phyloP scores from a whole-genome alignment of 768 basidiomycete genomes.

The Thelephora aurantiotincta region DNA sequence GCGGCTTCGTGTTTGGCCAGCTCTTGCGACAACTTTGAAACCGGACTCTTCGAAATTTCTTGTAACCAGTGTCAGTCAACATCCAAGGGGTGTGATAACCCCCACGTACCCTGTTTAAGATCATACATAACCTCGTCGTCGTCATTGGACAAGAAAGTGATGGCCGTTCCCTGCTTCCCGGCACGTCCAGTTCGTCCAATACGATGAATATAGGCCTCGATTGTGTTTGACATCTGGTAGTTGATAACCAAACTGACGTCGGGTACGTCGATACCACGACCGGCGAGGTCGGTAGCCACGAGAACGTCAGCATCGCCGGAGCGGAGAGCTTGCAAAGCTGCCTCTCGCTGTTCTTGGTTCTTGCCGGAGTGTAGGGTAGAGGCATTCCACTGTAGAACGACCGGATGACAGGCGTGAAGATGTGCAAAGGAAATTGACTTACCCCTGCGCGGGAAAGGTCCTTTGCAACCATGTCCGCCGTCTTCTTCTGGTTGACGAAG shows the following conservation, averaged over 20 bases:
- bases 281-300: conserved; percentile 95
- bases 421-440: conserved; percentile 2
- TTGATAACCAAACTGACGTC: conserved; percentile 95
- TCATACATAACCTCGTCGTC: conserved; percentile 99
- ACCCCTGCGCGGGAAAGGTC: conserved; percentile 84
- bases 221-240: conserved; percentile 92
- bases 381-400: conserved; percentile 56
- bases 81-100: conserved; percentile 3
- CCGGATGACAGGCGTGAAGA: not conserved
- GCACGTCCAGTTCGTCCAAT: conserved; percentile 98
- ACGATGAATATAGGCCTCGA: conserved; percentile 96
- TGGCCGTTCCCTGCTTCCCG: conserved; percentile 84
- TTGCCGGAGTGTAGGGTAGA: conserved; percentile 95
- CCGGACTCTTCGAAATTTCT: conserved; percentile 92
- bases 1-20: conserved; percentile 86
- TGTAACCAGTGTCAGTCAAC: conserved; percentile 6
- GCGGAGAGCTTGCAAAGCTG: conserved; percentile 74
- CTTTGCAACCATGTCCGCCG: conserved; percentile 94
- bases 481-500: conserved; percentile 99
- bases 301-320: conserved; percentile 79
- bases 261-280: conserved; percentile 97
- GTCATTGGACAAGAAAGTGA: conserved; percentile 93
- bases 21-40: conserved; percentile 79
- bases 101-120: conserved; percentile 67
- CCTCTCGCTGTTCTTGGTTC: conserved; percentile 94